phyloP scores from a whole-genome alignment of 2,329 filamentous ascomycete species.

The Beauveria scarabaeidicola region DNA sequence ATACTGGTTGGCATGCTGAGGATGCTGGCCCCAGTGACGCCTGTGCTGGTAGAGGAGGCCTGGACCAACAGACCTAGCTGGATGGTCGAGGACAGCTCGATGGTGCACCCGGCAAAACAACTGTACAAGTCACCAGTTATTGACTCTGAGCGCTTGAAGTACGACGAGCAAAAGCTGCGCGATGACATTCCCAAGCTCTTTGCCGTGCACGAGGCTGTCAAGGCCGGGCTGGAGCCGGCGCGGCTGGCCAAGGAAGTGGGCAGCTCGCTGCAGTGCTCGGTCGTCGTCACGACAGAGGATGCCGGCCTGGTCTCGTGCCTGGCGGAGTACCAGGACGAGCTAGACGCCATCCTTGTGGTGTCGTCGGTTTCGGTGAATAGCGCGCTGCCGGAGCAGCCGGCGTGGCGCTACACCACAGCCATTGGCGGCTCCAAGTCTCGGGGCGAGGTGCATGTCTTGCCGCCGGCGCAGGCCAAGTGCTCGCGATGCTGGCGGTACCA shows the following conservation, averaged over 20 bases:
- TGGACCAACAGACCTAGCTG: slow-evolving; percentile 67
- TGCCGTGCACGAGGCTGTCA: slow-evolving; percentile 57
- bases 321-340: slow-evolving; percentile 38
- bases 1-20: slow-evolving; percentile 66
- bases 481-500: slow-evolving; percentile 82
- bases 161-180: slow-evolving; percentile 31
- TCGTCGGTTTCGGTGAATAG: slow-evolving; percentile 49
- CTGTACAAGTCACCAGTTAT: slow-evolving; percentile 38
- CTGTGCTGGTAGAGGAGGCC: slow-evolving; percentile 77
- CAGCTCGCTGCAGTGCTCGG: slow-evolving; percentile 70
- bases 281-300: slow-evolving; percentile 45
- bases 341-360: slow-evolving; percentile 60
- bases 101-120: slow-evolving; percentile 36
- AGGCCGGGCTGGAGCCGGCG: slow-evolving; percentile 65
- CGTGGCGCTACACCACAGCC: slow-evolving; percentile 34
- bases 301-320: slow-evolving; percentile 26
- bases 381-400: slow-evolving; percentile 19
- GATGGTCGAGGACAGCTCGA: slow-evolving; percentile 43
- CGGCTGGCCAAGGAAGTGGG: slow-evolving; percentile 65
- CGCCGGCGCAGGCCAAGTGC: slow-evolving; percentile 60
- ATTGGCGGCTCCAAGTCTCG: slow-evolving; percentile 32
- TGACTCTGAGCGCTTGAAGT: slow-evolving; percentile 28
- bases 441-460: slow-evolving; percentile 36
- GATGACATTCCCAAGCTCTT: slow-evolving; percentile 40
- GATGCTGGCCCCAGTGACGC: slow-evolving; percentile 74